A percentile compares a stretch with the other conserved stretches of the same genome.
Evolutionary conservation across 352 stramenopile genomes (phyloP).

Genomic region (Halophytophthora polymorphica): DNA sequence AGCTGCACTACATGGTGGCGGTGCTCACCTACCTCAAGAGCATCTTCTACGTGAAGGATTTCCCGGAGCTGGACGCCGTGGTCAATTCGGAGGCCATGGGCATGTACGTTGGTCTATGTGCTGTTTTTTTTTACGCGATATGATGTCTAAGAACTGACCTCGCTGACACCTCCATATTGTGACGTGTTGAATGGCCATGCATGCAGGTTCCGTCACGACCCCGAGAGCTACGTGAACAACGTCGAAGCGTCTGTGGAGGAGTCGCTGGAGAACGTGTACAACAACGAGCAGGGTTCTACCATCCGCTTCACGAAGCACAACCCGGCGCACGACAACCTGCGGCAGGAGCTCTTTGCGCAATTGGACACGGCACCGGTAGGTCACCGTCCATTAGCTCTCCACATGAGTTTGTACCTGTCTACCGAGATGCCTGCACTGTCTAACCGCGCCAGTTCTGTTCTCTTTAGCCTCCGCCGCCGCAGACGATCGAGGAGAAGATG

Average conservation of each 20-base stretch:
- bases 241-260: constrained; percentile 91
- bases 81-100: constrained; percentile 87
- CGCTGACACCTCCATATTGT: too few relatives aligned
- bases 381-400: background rate
- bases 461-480: constrained; percentile 16
- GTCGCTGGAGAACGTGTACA: constrained; percentile 92
- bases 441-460: background rate
- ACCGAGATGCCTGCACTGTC: background rate
- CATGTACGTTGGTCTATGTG: constrained; percentile 49
- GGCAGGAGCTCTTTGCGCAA: constrained; percentile 77
- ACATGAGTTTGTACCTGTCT: background rate
- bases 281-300: constrained; percentile 90
- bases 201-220: constrained; percentile 72
- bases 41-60: constrained; percentile 98
- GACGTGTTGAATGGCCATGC: background rate
- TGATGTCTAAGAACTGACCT: too few relatives aligned
- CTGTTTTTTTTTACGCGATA: background rate
- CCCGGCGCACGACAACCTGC: constrained; percentile 74
- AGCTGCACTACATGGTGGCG: constrained; percentile 94
- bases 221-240: constrained; percentile 85
- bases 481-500: constrained; percentile 40
- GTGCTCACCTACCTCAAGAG: constrained; percentile 96
- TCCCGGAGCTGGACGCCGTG: constrained; percentile 44
- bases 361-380: constrained; percentile 34
- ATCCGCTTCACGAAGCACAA: constrained; percentile 86